These are phyloP conservation scores for Echium plantagineum DNA, from an alignment of 257 asterid genomes.

Conservation along the genomic window DNA sequence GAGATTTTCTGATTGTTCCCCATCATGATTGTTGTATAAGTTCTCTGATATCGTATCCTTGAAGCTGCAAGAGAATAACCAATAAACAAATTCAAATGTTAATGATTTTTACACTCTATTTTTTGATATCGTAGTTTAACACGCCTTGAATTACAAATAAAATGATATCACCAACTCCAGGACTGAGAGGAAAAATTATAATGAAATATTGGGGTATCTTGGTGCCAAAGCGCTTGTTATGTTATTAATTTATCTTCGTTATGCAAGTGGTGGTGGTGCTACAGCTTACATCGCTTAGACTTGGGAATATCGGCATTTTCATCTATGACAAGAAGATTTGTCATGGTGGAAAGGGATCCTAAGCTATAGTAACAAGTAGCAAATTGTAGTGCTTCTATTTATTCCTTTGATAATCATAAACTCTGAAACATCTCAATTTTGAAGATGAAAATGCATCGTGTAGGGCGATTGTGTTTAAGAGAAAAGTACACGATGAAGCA, in stretches of 20 bases:
- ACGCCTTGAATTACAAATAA: not conserved
- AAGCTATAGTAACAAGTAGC: not conserved
- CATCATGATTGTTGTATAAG: constrained; percentile 51
- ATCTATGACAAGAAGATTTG: not conserved
- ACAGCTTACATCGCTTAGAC: no score
- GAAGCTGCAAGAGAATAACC: constrained; percentile 36
- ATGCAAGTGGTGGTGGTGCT: not conserved
- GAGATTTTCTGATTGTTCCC: not conserved
- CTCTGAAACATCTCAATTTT: not conserved
- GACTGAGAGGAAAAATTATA: not conserved
- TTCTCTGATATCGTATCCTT: constrained; percentile 87
- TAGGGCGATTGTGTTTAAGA: no score
- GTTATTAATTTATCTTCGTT: not conserved
- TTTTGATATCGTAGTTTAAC: no score
- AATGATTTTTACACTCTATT: no score
- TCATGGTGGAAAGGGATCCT: not conserved
- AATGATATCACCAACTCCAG: not conserved
- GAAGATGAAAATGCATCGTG: not conserved
- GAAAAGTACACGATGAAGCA: not conserved
- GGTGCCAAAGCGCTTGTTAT: not conserved
- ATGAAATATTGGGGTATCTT: not conserved
- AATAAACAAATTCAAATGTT: not conserved
- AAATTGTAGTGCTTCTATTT: not conserved
- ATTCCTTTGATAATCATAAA: not conserved
- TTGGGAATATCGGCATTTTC: not conserved